These are phyloP conservation scores for Glutinoglossum americanum DNA, from an alignment of 495 filamentous ascomycete genomes.

Conservation along the genomic window DNA sequence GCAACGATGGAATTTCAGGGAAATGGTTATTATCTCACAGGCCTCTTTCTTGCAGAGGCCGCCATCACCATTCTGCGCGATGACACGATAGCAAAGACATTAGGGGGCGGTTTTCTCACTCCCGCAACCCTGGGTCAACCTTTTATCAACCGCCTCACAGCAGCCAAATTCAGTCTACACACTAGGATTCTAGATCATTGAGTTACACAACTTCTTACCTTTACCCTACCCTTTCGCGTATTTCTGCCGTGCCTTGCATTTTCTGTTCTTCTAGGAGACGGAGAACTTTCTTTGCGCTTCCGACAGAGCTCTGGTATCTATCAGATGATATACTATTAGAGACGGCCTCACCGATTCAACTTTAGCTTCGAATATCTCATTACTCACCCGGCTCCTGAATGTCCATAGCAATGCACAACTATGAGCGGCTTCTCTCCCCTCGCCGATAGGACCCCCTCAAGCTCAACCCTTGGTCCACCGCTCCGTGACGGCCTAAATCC, in stretches of 20 bases:
- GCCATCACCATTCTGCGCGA: conserved; percentile 49
- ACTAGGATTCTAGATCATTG: conserved; percentile 7
- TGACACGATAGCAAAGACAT: conserved; percentile 30
- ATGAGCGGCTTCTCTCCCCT: conserved; percentile 1
- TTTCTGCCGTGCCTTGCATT: not conserved
- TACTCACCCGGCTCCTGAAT: conserved; percentile 15
- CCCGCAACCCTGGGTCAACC: conserved; percentile 63
- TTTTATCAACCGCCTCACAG: conserved; percentile 47
- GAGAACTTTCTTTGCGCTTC: conserved; percentile 11
- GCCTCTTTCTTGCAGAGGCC: conserved; percentile 41
- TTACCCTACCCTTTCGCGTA: not conserved
- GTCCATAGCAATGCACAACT: conserved; percentile 15
- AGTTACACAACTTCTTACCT: not conserved
- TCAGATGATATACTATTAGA: not conserved
- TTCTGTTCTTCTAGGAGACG: not conserved
- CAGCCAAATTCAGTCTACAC: conserved; percentile 42
- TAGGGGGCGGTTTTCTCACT: conserved; percentile 54
- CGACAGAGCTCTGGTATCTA: conserved; percentile 15
- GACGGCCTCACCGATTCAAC: not conserved
- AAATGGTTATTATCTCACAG: conserved; percentile 49
- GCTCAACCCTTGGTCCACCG: conserved; percentile 17
- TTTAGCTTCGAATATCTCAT: not conserved
- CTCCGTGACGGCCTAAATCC: conserved; percentile 19
- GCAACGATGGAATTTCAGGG: conserved; percentile 37
- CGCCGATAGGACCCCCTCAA: conserved; percentile 6